phyloP scores from a whole-genome alignment of 2,329 filamentous ascomycete species.

The Fusarium illudens region DNA sequence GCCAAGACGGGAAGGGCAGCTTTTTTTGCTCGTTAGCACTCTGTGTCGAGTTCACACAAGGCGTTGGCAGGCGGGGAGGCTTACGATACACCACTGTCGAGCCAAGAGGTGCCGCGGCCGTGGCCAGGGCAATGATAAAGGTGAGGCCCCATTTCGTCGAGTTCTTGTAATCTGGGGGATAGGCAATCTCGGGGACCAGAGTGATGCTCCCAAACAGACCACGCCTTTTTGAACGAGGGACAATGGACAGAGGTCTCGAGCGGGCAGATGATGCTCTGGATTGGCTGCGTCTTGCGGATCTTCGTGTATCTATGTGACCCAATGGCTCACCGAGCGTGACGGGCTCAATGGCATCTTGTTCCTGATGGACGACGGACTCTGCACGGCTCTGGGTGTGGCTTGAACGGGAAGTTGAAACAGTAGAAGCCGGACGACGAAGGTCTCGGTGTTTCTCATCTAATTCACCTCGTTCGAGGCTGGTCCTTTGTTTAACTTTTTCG shows the following conservation, averaged over 20 bases:
- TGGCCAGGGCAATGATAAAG: constrained; percentile 77
- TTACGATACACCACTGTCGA: constrained; percentile 84
- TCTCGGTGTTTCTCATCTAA: background rate
- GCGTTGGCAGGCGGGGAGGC: constrained; percentile 43
- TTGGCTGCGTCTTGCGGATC: constrained; percentile 28
- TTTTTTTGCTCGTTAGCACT: constrained; percentile 52
- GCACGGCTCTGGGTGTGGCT: constrained; percentile 1
- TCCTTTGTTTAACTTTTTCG: constrained; percentile 24
- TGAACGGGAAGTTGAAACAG: constrained; percentile 17
- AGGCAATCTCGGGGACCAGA: constrained; percentile 80
- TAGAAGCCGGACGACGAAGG: constrained; percentile 22
- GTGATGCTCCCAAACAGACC: constrained; percentile 77
- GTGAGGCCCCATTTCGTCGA: constrained; percentile 88
- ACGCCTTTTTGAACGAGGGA: constrained; percentile 63
- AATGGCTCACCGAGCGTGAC: constrained; percentile 35
- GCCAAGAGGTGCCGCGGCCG: constrained; percentile 81
- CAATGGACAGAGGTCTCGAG: constrained; percentile 49
- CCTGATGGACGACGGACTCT: constrained; percentile 20
- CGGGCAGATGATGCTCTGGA: constrained; percentile 52
- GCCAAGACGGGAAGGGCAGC: constrained; percentile 74
- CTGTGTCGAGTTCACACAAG: background rate
- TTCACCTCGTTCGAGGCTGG: constrained; percentile 22
- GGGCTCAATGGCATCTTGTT: constrained; percentile 29
- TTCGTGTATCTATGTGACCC: constrained; percentile 35
- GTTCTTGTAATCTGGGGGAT: constrained; percentile 76